Percentiles rank a stretch among this genome's conserved stretches.
phyloP scores from a whole-genome alignment of 805 yeast genomes.

The Ogataea zsoltii region DNA sequence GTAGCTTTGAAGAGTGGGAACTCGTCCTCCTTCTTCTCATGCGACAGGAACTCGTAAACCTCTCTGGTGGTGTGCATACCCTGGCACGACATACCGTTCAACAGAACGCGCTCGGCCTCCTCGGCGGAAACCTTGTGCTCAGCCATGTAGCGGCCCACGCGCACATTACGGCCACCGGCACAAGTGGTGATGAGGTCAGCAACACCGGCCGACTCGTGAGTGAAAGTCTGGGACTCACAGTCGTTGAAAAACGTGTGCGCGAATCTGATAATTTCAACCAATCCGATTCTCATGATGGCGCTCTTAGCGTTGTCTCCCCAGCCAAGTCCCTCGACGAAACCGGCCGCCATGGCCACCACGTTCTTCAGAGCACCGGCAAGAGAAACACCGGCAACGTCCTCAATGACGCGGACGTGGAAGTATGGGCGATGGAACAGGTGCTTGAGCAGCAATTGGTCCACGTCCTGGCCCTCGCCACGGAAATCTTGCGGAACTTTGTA shows the following conservation, averaged over 20 bases:
- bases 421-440: conserved; percentile 94
- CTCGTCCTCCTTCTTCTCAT: conserved; percentile 54
- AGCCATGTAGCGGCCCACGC: conserved; percentile 86
- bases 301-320: conserved; percentile 99
- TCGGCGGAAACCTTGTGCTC: conserved; percentile 71
- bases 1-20: conserved; percentile 84
- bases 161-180: conserved; percentile 95
- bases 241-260: conserved; percentile 80
- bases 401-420: conserved; percentile 92
- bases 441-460: conserved; percentile 71
- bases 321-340: conserved; percentile 94
- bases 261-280: conserved; percentile 85
- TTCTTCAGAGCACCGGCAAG: conserved; percentile 97
- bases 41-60: conserved; percentile 78
- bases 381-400: conserved; percentile 94
- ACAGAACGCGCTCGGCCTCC: conserved; percentile 80
- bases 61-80: conserved; percentile 90
- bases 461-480: conserved; percentile 66
- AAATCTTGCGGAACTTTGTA: conserved; percentile 73
- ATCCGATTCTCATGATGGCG: conserved; percentile 95
- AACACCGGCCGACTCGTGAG: conserved; percentile 95
- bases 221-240: conserved; percentile 75
- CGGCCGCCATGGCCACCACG: conserved; percentile 94
- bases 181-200: conserved; percentile 98
- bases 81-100: conserved; percentile 97